Conservation (phyloP, 352 stramenopile species). For the Aphanomyces stellatus region DNA sequence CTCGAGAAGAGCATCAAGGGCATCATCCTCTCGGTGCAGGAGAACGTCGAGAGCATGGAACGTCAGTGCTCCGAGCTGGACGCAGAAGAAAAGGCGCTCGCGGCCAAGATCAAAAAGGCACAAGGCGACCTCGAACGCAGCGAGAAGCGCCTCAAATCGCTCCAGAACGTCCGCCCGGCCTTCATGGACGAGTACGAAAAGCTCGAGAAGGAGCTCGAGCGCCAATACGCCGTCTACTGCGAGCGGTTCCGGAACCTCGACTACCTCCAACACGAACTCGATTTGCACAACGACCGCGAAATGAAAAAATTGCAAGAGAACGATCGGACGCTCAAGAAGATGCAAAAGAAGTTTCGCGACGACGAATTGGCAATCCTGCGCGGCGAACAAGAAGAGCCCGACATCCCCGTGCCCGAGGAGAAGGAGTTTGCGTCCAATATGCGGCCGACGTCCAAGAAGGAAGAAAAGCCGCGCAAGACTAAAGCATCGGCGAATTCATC, state of each 20-base stretch:
- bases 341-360: constrained; percentile 90
- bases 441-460: constrained; percentile 30
- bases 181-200: constrained; percentile 99
- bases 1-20: constrained; percentile 81
- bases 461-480: constrained; percentile 32
- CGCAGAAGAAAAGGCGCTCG: constrained; percentile 86
- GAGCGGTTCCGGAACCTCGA: constrained; percentile 94
- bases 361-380: constrained; percentile 85
- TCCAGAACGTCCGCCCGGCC: constrained; percentile 88
- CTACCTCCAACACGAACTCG: constrained; percentile 92
- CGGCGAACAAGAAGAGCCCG: constrained; percentile 78
- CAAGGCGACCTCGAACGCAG: constrained; percentile 92
- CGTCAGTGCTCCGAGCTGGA: constrained; percentile 87
- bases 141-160: constrained; percentile 90
- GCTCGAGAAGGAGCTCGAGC: constrained; percentile 93
- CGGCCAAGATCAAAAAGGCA: constrained; percentile 91
- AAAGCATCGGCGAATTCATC: constrained; percentile 6
- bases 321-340: constrained; percentile 84
- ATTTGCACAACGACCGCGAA: constrained; percentile 80
- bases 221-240: constrained; percentile 93
- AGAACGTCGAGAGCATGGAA: constrained; percentile 82
- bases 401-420: constrained; percentile 50
- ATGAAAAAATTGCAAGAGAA: constrained; percentile 84
- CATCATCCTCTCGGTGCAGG: constrained; percentile 58
- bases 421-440: constrained; percentile 38